Base-by-base conservation (phyloP, 1,284 basidiomycete species). In the Heterobasidion irregulare region DNA sequence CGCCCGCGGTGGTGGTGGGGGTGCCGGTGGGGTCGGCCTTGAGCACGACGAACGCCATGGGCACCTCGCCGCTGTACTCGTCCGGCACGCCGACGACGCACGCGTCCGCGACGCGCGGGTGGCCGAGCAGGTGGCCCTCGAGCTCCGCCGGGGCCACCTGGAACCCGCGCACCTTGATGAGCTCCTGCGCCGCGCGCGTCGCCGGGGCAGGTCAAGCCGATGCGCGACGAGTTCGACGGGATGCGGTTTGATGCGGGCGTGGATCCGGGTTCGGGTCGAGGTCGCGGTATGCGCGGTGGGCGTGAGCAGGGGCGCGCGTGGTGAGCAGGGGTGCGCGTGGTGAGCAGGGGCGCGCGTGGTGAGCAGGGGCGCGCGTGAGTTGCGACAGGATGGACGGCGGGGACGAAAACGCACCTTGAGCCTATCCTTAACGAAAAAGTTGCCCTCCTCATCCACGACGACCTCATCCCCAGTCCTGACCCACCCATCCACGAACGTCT, bases 351-450 rank as follows among this genome's bases (percentile, higher is more conserved):
- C n/a, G n/a, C n/a, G n/a, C n/a, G n/a, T n/a, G n/a, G n/a, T n/a
- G n/a, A n/a, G n/a, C n/a, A n/a, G n/a, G n/a, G n/a, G n/a, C n/a
- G n/a, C 26, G 26, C 26, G 26, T 26, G 26, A 26, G 26, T 26
- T 26, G 26, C 26, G n/a, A n/a, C n/a, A n/a, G n/a, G n/a, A n/a
- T n/a, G n/a, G n/a, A n/a, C n/a, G n/a, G n/a, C 12, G 60, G 58
- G 43, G 8, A 43, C 9, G 8, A 18, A 33, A 44, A 12, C 60
- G 8, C 44, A 79, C 82, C 72, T 89, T 89, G 55, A 89, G 69
- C 36, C 87, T 76, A 66, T 89, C 86, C 8, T 85, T 70, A 48
- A 89, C 73, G 64, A 79, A 83, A 5, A 89, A 58, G 57, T 88
- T 82, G 8, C 76, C 75, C 56, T 82, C 74, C 60, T 74, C 66